Evolutionary conservation across 1,284 basidiomycete species (phyloP).

Genomic region (Moesziomyces globuligerus): DNA sequence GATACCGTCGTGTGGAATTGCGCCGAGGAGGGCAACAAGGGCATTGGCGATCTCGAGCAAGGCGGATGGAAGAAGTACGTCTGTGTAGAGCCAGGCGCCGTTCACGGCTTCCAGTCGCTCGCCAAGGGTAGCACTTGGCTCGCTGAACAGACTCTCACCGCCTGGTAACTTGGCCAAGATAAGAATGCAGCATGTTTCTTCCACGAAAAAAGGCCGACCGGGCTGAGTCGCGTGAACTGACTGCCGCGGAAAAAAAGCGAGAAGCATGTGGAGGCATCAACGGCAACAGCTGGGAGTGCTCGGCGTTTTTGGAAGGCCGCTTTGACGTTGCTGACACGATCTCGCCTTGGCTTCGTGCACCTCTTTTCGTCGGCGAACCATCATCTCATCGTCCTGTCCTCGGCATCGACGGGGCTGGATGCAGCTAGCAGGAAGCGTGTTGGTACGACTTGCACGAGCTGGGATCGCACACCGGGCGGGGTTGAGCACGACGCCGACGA

Average conservation of each 20-base stretch:
- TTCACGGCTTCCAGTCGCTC: slow-evolving; percentile 59
- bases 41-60: slow-evolving; percentile 67
- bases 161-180: slow-evolving; percentile 19
- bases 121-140: slow-evolving; percentile 53
- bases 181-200: background rate
- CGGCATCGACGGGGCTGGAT: no score
- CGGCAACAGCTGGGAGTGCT: no score
- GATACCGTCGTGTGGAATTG: slow-evolving; percentile 68
- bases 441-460: no score
- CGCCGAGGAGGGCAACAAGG: slow-evolving; percentile 59
- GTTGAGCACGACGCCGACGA: background rate
- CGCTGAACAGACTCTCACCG: slow-evolving; percentile 39
- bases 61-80: slow-evolving; percentile 66
- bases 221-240: background rate
- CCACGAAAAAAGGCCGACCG: background rate
- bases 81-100: slow-evolving; percentile 68
- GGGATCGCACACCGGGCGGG: no score
- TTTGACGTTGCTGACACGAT: no score
- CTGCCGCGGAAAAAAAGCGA: background rate
- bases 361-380: no score
- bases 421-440: no score
- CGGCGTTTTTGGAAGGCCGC: no score
- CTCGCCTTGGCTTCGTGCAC: no score
- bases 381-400: no score
- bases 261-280: no score